Percentiles rank a stretch among this genome's conserved stretches.
These are phyloP conservation scores for Colletotrichum godetiae DNA, from an alignment of 2,329 filamentous ascomycete species.

Conservation along the genomic window DNA sequence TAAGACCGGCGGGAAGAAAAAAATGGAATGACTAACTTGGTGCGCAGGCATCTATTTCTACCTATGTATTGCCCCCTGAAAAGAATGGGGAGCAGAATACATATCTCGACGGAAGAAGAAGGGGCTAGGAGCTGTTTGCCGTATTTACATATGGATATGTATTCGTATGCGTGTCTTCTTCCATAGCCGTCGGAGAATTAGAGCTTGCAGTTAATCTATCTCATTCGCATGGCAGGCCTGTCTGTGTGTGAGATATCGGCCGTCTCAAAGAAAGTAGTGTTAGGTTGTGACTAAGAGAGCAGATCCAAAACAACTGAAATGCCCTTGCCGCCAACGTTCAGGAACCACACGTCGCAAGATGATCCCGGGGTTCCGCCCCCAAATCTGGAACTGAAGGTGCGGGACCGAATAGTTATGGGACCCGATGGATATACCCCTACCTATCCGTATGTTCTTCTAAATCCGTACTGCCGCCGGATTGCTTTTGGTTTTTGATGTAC, in stretches of 20 bases:
- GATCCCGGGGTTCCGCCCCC: conserved; percentile 22
- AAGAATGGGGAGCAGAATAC: background rate
- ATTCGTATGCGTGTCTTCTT: background rate
- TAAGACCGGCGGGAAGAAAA: background rate
- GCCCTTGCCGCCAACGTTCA: conserved; percentile 1
- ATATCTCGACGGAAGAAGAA: background rate
- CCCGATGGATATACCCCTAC: conserved; percentile 2
- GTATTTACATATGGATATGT: background rate
- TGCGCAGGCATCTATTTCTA: background rate
- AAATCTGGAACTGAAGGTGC: conserved; percentile 8
- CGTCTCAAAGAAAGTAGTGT: too few relatives aligned
- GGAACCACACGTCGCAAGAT: conserved; percentile 2
- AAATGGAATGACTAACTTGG: too few relatives aligned
- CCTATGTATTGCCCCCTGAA: background rate
- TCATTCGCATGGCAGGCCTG: conserved; percentile 10
- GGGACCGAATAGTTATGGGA: conserved; percentile 12
- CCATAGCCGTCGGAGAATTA: background rate
- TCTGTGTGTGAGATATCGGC: background rate
- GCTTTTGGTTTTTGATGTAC: background rate
- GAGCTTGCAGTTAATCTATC: background rate
- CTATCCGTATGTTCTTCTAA: background rate
- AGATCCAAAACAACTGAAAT: background rate
- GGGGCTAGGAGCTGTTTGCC: background rate
- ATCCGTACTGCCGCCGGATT: background rate
- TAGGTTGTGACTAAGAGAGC: background rate